Evolutionary conservation across 2,329 filamentous ascomycete species (phyloP).

Genomic region (Leptographium flavum): DNA sequence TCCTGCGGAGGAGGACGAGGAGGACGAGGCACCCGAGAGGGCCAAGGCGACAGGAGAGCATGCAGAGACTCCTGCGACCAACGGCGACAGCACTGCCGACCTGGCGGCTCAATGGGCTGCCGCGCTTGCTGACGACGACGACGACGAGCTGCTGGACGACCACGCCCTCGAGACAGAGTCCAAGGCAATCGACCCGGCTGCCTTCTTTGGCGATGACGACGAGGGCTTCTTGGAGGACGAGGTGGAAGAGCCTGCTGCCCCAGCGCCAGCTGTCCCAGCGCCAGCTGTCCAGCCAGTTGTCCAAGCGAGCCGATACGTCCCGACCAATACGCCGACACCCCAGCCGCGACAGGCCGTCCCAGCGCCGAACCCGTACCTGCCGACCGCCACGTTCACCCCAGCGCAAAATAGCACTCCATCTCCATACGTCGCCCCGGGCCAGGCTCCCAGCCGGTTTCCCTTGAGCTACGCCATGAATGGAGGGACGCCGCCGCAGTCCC

Average conservation of each 20-base stretch:
- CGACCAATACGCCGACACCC: slow-evolving; percentile 1
- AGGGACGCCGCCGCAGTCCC: slow-evolving; percentile 17
- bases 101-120: slow-evolving; percentile 73
- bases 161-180: slow-evolving; percentile 17
- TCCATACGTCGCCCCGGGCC: neutral
- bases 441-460: slow-evolving; percentile 4
- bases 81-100: slow-evolving; percentile 36
- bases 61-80: no score
- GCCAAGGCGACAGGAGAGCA: no score
- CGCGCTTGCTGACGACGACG: slow-evolving; percentile 62
- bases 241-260: slow-evolving; percentile 26
- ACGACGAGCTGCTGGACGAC: slow-evolving; percentile 48
- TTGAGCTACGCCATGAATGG: slow-evolving; percentile 12
- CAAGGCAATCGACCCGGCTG: slow-evolving; percentile 43
- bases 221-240: slow-evolving; percentile 72
- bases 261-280: slow-evolving; percentile 13
- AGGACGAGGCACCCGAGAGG: slow-evolving; percentile 7
- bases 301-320: slow-evolving; percentile 8
- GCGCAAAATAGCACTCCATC: slow-evolving; percentile 1
- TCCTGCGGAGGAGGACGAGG: slow-evolving; percentile 18
- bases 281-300: slow-evolving; percentile 6
- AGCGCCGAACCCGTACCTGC: slow-evolving; percentile 9
- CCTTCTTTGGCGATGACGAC: slow-evolving; percentile 69
- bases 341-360: slow-evolving; percentile 1
- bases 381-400: slow-evolving; percentile 1